Evolutionary conservation across 495 filamentous ascomycete species (phyloP).

Genomic region (Talaromyces nanjingensis): DNA sequence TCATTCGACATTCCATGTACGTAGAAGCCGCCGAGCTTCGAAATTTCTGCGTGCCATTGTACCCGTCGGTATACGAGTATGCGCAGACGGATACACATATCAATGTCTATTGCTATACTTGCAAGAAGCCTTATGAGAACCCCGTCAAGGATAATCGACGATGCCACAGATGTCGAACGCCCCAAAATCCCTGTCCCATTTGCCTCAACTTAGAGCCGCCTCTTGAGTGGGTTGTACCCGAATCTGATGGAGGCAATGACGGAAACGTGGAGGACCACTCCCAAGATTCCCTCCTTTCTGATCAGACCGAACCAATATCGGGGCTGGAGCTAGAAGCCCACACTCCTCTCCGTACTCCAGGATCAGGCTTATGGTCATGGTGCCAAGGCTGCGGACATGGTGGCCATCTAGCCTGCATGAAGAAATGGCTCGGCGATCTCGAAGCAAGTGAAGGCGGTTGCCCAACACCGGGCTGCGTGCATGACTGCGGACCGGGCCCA

Average conservation of each 20-base stretch:
- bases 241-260: conserved; percentile 11
- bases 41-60: conserved; percentile 54
- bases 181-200: conserved; percentile 38
- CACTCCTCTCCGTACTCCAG: conserved; percentile 22
- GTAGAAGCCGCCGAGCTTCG: conserved; percentile 63
- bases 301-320: conserved; percentile 26
- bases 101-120: conserved; percentile 41
- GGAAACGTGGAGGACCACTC: conserved; percentile 16
- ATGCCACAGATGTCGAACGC: conserved; percentile 36
- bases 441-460: conserved; percentile 62
- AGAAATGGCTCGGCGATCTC: conserved; percentile 54
- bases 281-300: conserved; percentile 22
- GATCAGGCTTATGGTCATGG: conserved; percentile 52
- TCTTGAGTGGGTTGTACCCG: conserved; percentile 39
- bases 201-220: conserved; percentile 41
- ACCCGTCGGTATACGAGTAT: conserved; percentile 53
- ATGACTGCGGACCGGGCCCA: conserved; percentile 62
- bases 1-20: conserved; percentile 57
- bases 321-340: conserved; percentile 19
- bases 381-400: conserved; percentile 72
- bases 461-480: conserved; percentile 64
- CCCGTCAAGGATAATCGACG: conserved; percentile 33
- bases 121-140: conserved; percentile 40
- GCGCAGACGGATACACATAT: conserved; percentile 43
- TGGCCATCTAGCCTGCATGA: conserved; percentile 63